Evolutionary conservation across 164 flowering plant genomes (phyloP), one percentile per base, ranked within the genome.

Genomic region (Echeveria elegans): DNA sequence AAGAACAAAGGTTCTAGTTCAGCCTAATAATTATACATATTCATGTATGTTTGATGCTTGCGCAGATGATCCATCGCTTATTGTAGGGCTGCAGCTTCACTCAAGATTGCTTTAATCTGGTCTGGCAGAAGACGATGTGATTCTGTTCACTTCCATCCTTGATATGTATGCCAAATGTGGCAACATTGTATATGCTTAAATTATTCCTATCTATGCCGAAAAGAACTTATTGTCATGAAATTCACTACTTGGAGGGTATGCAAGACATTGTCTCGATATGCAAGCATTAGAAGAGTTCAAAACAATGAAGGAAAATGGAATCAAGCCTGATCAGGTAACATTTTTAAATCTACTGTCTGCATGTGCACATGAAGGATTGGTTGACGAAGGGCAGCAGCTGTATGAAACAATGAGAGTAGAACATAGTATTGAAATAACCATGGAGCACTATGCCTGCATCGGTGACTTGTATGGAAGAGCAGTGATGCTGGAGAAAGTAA

Each of bases 381-480:
- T 89, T 23, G 77, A 81, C 50, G 92, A 83, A 0, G 97, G 96
- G 28, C 75, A 74, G 74, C 21, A 29, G 26, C 66, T 89, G 48
- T 90, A 79, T 71, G 67, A 66, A 2, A 38, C 74, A 64, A 88
- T 93, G 97, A 71, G 48, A 34, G 78, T 73, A 15, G 68, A 58
- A 45, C 89, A 80, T 59, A 53, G 69, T 12, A 83, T 89, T 24
- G 66, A 34, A 9, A 85, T 97, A 15, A 66, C 56, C 11, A 83
- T 85, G 86, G 95, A 94, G 71, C 98, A 94, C 74, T 83, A 82
- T 68, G 86, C 86, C 8, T 88, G 98, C 53, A 75, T 88, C 88
- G 96, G 87, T 71, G 86, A 89, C 70, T 83, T 94, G 9, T 81
- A 83, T 31, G 96, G 88, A 63, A 81, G 86, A 72, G 86, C 88